Base-by-base conservation (phyloP, 2,329 filamentous ascomycete species). In the Cladosporium sp. region DNA sequence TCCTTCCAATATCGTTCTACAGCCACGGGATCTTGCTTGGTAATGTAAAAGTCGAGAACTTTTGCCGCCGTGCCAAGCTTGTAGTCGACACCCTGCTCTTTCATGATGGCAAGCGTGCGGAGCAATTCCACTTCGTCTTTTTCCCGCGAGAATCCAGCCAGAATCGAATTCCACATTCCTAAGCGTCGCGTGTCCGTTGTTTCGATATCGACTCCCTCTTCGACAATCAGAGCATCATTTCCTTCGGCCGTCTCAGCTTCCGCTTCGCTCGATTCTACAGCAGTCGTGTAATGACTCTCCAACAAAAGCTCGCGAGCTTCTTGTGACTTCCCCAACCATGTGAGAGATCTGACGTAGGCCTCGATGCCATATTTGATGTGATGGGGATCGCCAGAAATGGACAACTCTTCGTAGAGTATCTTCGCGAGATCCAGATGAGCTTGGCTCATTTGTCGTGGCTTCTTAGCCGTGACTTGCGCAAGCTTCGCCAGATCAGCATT, bases 1-100 rank as follows among this genome's bases (percentile, higher is more conserved):
- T 86, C 44, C 16, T 23, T 49, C 63, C 63, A 93, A 86, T 92
- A 92, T 14, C 81, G 75, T 72, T 90, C 88, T 2, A 88, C 88
- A 67, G 86, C 84, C n/a, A 82, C 75, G 4, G 89, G 73, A 56
- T 87, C 80, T 69, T 88, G 80, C 53, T 81, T 82, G 14, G 80
- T 75, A 1, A 89, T 85, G 71, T 89, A 92, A 70, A 89, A 90
- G 0, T 76, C 77, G 2, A 88, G 64, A 67, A 73, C 68, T 7
- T 33, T 23, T 10, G 29, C 12, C 10, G 33, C 40, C 10, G 31
- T 60, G 8, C 21, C 21, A 2, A 63, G 12, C 1, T 60, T 63
- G 28, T 37, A 37, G 2, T 58, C 26, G 11, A 64, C 31, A 5
- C 56, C 50, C 16, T 62, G 61, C 12, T 79, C 76, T 63, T 84